Evolutionary conservation across 2,329 filamentous ascomycete species (phyloP).

Genomic region (Trichoderma brevicompactum): DNA sequence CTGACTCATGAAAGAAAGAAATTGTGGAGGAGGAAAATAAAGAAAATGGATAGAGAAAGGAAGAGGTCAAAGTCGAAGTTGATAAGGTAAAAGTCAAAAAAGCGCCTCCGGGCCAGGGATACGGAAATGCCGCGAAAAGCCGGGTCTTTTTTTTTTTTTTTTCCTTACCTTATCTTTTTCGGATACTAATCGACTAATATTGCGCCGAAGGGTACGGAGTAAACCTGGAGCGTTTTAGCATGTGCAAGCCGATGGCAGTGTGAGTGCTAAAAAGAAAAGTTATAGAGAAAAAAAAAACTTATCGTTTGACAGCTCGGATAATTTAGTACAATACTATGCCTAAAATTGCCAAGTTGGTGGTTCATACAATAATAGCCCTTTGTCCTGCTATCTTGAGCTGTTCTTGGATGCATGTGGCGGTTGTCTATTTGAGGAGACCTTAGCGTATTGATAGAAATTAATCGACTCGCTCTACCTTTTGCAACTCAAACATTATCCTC

Average conservation of each 20-base stretch:
- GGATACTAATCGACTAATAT: slow-evolving; percentile 13
- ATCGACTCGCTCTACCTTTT: too few species aligned
- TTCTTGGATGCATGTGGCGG: too few species aligned
- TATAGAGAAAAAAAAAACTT: too few species aligned
- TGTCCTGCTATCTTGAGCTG: too few species aligned
- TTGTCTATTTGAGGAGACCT: too few species aligned
- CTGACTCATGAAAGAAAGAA: background rate
- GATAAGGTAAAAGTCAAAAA: slow-evolving; percentile 5
- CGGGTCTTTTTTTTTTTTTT: slow-evolving; percentile 9
- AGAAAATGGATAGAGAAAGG: background rate
- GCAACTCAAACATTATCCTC: too few species aligned
- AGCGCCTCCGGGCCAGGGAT: background rate
- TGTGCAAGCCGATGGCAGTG: background rate
- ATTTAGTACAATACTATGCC: too few species aligned
- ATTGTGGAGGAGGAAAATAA: background rate
- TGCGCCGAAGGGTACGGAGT: background rate
- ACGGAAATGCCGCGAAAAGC: slow-evolving; percentile 19
- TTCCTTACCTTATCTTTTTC: background rate
- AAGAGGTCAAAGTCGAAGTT: background rate
- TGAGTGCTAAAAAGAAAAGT: too few species aligned
- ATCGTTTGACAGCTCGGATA: too few species aligned
- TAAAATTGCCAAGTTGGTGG: too few species aligned
- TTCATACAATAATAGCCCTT: too few species aligned
- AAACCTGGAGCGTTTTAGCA: background rate
- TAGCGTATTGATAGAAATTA: too few species aligned